Conservation (phyloP, 179 eudicot genomes). For the Amaranthus tricolor region DNA sequence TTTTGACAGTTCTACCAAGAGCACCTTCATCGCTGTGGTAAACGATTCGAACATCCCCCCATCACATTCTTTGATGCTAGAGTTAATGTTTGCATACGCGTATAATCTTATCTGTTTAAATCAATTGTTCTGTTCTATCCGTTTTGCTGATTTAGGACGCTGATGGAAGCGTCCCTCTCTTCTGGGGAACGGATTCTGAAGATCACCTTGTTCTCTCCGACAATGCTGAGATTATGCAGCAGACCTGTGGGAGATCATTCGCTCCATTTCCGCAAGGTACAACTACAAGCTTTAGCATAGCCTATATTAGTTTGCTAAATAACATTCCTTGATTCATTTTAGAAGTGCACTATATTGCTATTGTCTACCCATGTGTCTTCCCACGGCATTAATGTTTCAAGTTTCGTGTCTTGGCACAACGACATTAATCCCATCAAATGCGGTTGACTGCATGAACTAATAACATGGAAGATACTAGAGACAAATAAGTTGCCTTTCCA, state of each 20-base stretch:
- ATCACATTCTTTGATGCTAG: not conserved
- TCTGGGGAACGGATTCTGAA: conserved; percentile 91
- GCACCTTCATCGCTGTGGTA: conserved; percentile 76
- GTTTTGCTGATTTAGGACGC: conserved; percentile 48
- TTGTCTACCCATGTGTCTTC: not conserved
- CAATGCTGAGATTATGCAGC: conserved; percentile 61
- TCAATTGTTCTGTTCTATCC: not conserved
- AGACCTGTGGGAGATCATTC: conserved; percentile 78
- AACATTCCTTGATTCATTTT: not conserved
- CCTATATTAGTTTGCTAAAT: not conserved
- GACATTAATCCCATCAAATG: too few relatives aligned
- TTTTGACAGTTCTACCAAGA: conserved; percentile 59
- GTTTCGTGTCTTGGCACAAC: too few relatives aligned
- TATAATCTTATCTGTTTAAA: not conserved
- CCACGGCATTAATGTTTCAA: too few relatives aligned
- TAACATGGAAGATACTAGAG: not conserved
- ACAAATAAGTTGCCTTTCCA: not conserved
- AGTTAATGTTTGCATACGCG: not conserved
- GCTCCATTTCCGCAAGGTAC: conserved; percentile 97
- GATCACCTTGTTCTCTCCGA: conserved; percentile 67
- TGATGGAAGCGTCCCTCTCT: conserved; percentile 89
- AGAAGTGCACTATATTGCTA: not conserved
- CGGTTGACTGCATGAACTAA: too few relatives aligned
- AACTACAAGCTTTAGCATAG: conserved; percentile 44
- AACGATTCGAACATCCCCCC: conserved; percentile 25